Evolutionary conservation across 805 yeast species (phyloP).

Genomic region (Ogataea trehaloabstinens): DNA sequence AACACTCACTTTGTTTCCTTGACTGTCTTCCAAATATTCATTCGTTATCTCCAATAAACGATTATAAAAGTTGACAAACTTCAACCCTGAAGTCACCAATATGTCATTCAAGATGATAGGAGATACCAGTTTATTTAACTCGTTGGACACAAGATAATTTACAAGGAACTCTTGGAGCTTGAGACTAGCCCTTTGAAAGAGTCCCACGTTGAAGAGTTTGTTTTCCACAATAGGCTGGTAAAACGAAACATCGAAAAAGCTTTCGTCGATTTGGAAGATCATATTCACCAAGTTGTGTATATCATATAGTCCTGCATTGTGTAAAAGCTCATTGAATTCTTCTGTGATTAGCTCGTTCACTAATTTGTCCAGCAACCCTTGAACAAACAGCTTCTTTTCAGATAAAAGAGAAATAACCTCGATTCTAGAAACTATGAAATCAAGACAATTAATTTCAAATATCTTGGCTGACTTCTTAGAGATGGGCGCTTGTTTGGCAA

Average conservation of each 20-base stretch:
- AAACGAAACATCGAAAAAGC: slow-evolving; percentile 56
- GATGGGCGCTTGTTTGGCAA: slow-evolving; percentile 23
- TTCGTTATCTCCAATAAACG: slow-evolving; percentile 36
- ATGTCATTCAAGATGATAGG: slow-evolving; percentile 61
- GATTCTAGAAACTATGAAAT: slow-evolving; percentile 53
- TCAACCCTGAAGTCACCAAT: slow-evolving; percentile 45
- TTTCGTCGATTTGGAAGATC: slow-evolving; percentile 66
- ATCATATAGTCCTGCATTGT: slow-evolving; percentile 53
- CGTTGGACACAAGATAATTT: slow-evolving; percentile 56
- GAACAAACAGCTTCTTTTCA: slow-evolving; percentile 36
- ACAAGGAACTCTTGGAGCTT: slow-evolving; percentile 55
- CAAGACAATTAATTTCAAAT: slow-evolving; percentile 57
- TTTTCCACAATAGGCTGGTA: slow-evolving; percentile 67
- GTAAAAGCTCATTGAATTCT: slow-evolving; percentile 48
- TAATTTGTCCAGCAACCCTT: slow-evolving; percentile 33
- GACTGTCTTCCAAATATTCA: slow-evolving; percentile 35
- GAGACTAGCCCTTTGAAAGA: slow-evolving; percentile 41
- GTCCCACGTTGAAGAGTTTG: slow-evolving; percentile 46
- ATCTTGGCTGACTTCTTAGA: slow-evolving; percentile 35
- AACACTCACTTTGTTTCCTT: slow-evolving; percentile 25
- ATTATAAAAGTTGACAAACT: slow-evolving; percentile 47
- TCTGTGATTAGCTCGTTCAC: slow-evolving; percentile 40
- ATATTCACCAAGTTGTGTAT: slow-evolving; percentile 64
- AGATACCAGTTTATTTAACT: slow-evolving; percentile 57
- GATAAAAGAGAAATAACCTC: slow-evolving; percentile 43